Base-by-base conservation (phyloP, 306 rosid species). In the Quercus gilva region DNA sequence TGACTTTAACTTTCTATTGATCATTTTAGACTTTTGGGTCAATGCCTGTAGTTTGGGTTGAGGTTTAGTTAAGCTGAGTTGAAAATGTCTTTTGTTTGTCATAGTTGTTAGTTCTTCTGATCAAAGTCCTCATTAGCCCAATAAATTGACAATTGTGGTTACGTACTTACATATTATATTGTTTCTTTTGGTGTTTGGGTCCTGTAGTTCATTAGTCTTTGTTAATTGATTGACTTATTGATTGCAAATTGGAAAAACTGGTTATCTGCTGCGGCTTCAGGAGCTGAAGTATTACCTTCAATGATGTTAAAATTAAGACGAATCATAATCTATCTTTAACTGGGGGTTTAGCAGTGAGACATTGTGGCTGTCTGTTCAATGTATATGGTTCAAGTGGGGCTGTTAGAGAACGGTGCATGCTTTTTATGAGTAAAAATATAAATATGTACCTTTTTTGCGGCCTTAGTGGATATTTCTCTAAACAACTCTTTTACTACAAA, bases 401-500 rank as follows among this genome's bases (percentile, higher is more conserved):
- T 57, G 56, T 31, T 29, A 4, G 63, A 51, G 29, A 67, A 29
- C 53, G 18, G 26, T 49, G 41, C 31, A 60, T 69, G 57, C 53
- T 2, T 58, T 68, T 56, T 43, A 17, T 17, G 18, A 33, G n/a
- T 65, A 57, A 25, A 23, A n/a, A 57, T 14, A 52, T 57, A 41
- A 7, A 5, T 68, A 23, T 78, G 5, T 31, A 28, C 7, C 52
- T 31, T 57, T 9, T 69, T 61, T 55, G 28, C 35, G 52, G 73
- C 49, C 55, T 77, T 8, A 45, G 25, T 78, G 23, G 80, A 57
- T 43, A 67, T 59, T 51, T 35, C 55, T 63, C 70, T 59, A 37
- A 75, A 52, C 67, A 20, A 20, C 60, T 26, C 23, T 69, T 82
- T 73, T 51, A 81, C 76, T 78, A 71, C 73, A 78, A 75, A 76